Evolutionary conservation across 2,329 filamentous ascomycete species (phyloP), one percentile per base, ranked within the genome.

Genomic region (Talaromyces albobiverticillius): DNA sequence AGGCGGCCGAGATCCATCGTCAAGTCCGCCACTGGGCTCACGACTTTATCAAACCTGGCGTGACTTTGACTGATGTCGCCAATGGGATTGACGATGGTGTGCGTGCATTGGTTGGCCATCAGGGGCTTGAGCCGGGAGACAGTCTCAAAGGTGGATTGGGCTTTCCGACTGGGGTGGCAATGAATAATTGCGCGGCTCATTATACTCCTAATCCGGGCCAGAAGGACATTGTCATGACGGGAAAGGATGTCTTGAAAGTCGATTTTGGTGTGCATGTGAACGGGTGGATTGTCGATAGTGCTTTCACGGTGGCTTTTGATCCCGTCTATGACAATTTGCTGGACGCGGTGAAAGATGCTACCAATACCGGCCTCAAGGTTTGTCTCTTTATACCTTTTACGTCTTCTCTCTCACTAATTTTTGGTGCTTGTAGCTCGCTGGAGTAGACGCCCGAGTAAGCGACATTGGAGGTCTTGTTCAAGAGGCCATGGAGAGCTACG

Each of bases 181-280:
- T 83, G 51, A 82, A 83, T 59, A 73, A 82, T 58, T 70, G 74
- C 40, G 79, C 75, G 13, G 81, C 81, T 6, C 81, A 83, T 65
- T 83, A 74, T 61, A 82, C 79, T 1, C 81, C 81, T 6, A 83
- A 82, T 60, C 76, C 80, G 1, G 79, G 80, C 2, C 74, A 80
- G 65, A 86, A 84, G 70, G 89, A 90, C 68, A 82, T 87, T 63
- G 73, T 91, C 31, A 76, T 94, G 55, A 77, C 88, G 65, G 70
- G 86, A 57, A 81, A 83, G 58, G 89, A 95, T 67, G 88, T 95
- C 32, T 82, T 93, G 80, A 92, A 90, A 71, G 85, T 92, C 7
- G 88, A 93, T 64, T 89, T 91, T 64, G 88, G 89, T 46, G 88
- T 92, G 26, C 89, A 93, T 67, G 81, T 92, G 64, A 89, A 88